These are phyloP conservation scores for Ogataea thermomethanolica DNA, from an alignment of 805 yeast genomes.

Conservation along the genomic window DNA sequence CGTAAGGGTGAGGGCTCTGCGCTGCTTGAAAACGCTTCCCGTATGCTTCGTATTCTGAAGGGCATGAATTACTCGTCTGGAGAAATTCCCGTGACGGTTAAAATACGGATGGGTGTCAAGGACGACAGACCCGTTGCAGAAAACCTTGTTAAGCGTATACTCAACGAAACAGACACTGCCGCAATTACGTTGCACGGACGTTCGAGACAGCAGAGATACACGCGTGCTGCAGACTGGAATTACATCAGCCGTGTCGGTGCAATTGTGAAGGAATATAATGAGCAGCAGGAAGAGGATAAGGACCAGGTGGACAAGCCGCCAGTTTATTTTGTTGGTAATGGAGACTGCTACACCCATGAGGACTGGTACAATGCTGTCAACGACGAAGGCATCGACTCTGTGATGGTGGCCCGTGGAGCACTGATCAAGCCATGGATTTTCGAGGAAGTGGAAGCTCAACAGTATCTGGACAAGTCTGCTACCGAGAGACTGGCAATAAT, in stretches of 20 bases:
- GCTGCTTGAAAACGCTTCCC: slow-evolving; percentile 82
- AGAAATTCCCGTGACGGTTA: slow-evolving; percentile 89
- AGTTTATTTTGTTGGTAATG: slow-evolving; percentile 89
- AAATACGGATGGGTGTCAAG: slow-evolving; percentile 86
- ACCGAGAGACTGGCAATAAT: slow-evolving; percentile 80
- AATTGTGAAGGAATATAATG: slow-evolving; percentile 57
- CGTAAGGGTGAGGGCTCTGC: slow-evolving; percentile 97
- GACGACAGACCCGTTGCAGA: slow-evolving; percentile 90
- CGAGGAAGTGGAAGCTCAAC: slow-evolving; percentile 88
- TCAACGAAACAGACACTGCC: slow-evolving; percentile 77
- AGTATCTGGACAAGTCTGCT: slow-evolving; percentile 87
- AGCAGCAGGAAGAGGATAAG: slow-evolving; percentile 56
- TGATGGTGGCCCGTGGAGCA: slow-evolving; percentile 98
- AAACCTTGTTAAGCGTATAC: slow-evolving; percentile 62
- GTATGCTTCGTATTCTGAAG: slow-evolving; percentile 70
- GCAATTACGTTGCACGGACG: slow-evolving; percentile 95
- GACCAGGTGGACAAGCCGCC: slow-evolving; percentile 54
- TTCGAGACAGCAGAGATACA: slow-evolving; percentile 92
- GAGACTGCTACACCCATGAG: slow-evolving; percentile 81
- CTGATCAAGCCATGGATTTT: slow-evolving; percentile 98
- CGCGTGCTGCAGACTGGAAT: slow-evolving; percentile 89
- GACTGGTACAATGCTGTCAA: slow-evolving; percentile 79
- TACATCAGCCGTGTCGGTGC: slow-evolving; percentile 74
- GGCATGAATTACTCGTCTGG: slow-evolving; percentile 88
- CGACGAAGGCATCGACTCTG: slow-evolving; percentile 76